phyloP scores from a whole-genome alignment of 129 eudicot species.

The Saussurea involucrata region DNA sequence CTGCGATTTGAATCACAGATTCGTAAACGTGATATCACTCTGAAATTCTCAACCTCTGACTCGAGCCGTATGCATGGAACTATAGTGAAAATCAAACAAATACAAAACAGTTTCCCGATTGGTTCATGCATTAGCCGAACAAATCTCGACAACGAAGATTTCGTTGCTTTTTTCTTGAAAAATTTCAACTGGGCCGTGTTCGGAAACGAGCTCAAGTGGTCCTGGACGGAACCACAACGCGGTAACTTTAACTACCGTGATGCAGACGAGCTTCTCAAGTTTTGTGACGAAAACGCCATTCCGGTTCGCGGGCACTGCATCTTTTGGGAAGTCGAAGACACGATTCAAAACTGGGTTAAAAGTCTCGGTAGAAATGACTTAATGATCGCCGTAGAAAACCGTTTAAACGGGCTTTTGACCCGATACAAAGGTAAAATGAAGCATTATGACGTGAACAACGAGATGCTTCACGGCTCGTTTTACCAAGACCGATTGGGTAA shows the following conservation, averaged over 20 bases:
- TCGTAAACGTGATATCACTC: slow-evolving; percentile 69
- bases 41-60: slow-evolving; percentile 54
- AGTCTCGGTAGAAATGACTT: slow-evolving; percentile 46
- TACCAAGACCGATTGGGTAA: slow-evolving; percentile 71
- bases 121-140: slow-evolving; percentile 73
- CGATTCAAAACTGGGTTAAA: slow-evolving; percentile 69
- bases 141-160: slow-evolving; percentile 78
- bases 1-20: slow-evolving; percentile 40
- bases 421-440: slow-evolving; percentile 82
- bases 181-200: slow-evolving; percentile 94
- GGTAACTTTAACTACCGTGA: slow-evolving; percentile 68
- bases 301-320: slow-evolving; percentile 79
- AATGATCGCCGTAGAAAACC: slow-evolving; percentile 58
- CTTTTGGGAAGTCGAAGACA: slow-evolving; percentile 82
- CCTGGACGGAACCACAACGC: slow-evolving; percentile 71
- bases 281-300: slow-evolving; percentile 52
- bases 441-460: slow-evolving; percentile 92
- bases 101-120: slow-evolving; percentile 70
- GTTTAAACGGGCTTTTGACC: slow-evolving; percentile 56
- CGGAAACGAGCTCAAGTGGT: slow-evolving; percentile 91
- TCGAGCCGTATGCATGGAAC: slow-evolving; percentile 37
- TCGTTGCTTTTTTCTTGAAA: slow-evolving; percentile 58
- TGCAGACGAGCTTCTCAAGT: slow-evolving; percentile 67
- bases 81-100: slow-evolving; percentile 54
- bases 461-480: slow-evolving; percentile 90